A percentile compares a stretch with the other conserved stretches of the same genome.
Evolutionary conservation across 495 filamentous ascomycete genomes (phyloP).

Genomic region (Endocarpon pusillum): DNA sequence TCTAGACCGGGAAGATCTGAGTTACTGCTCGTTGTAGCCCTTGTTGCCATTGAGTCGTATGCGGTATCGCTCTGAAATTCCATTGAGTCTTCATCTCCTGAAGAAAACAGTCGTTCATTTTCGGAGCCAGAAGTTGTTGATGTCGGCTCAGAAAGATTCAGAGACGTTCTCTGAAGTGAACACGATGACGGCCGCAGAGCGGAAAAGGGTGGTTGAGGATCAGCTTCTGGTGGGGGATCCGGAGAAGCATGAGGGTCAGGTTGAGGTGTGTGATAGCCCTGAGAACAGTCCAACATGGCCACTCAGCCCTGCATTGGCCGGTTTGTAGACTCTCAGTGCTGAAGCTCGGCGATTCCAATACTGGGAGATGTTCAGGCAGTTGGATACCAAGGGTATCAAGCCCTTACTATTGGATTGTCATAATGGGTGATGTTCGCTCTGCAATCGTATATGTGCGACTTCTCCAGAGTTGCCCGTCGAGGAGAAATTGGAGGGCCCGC

Average conservation of each 20-base stretch:
- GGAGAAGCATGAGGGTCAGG: conserved; percentile 14
- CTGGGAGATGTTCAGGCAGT: too few relatives aligned
- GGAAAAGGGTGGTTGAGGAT: conserved; percentile 9
- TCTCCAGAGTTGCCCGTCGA: too few relatives aligned
- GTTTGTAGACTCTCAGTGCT: too few relatives aligned
- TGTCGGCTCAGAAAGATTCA: conserved; percentile 48
- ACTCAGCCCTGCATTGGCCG: too few relatives aligned
- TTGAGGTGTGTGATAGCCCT: not conserved
- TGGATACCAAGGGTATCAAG: too few relatives aligned
- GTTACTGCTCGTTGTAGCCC: conserved; percentile 43
- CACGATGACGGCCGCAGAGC: conserved; percentile 19
- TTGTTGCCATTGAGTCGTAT: conserved; percentile 80
- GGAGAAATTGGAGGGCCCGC: too few relatives aligned
- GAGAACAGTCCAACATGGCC: too few relatives aligned
- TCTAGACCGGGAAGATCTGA: conserved; percentile 36
- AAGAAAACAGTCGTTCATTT: conserved; percentile 54
- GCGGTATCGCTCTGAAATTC: conserved; percentile 79
- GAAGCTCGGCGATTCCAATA: too few relatives aligned
- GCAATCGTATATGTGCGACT: too few relatives aligned
- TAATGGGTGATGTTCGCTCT: too few relatives aligned
- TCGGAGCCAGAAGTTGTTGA: conserved; percentile 78
- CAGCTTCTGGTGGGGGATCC: not conserved
- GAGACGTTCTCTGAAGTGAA: conserved; percentile 32
- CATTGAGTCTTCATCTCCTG: conserved; percentile 69
- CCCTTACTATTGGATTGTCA: too few relatives aligned